These are phyloP conservation scores for Oryza brachyantha DNA, from an alignment of 176 grass and related monocot species.

Conservation along the genomic window DNA sequence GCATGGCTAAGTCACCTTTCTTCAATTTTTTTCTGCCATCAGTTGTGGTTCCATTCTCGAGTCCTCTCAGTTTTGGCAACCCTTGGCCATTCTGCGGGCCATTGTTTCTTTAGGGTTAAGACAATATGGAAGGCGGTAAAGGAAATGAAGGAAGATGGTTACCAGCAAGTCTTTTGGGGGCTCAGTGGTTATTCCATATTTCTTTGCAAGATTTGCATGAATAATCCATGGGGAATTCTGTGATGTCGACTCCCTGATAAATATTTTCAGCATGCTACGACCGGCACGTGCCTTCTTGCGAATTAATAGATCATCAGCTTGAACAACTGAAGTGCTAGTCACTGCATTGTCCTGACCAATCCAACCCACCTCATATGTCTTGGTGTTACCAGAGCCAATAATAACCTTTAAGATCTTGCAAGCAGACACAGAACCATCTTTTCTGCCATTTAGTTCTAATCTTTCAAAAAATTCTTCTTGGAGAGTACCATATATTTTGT, in stretches of 20 bases:
- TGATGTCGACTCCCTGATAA: slow-evolving; percentile 70
- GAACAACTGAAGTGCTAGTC: slow-evolving; percentile 50
- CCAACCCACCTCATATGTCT: slow-evolving; percentile 71
- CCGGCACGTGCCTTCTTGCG: slow-evolving; percentile 56
- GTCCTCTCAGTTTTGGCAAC: slow-evolving; percentile 39
- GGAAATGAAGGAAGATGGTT: slow-evolving; percentile 39
- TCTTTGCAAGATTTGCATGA: slow-evolving; percentile 66
- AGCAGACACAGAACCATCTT: slow-evolving; percentile 48
- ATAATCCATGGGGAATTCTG: slow-evolving; percentile 72
- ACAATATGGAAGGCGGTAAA: slow-evolving; percentile 14
- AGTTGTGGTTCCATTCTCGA: slow-evolving; percentile 43
- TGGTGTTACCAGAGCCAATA: slow-evolving; percentile 41
- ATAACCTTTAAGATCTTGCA: slow-evolving; percentile 83
- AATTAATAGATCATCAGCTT: slow-evolving; percentile 60
- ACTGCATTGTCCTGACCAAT: slow-evolving; percentile 61
- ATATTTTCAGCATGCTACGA: slow-evolving; percentile 57
- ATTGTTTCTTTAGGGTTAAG: slow-evolving; percentile 31
- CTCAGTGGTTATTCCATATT: slow-evolving; percentile 60
- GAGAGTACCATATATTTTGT: slow-evolving; percentile 59
- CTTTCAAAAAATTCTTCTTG: slow-evolving; percentile 67
- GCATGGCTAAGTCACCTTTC: slow-evolving; percentile 38
- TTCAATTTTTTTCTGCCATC: slow-evolving; percentile 35
- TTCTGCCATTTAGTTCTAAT: slow-evolving; percentile 67
- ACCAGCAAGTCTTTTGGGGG: slow-evolving; percentile 59
- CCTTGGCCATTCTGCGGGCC: slow-evolving; percentile 49